These are phyloP conservation scores for Aurantiochytrium sp. DNA, from an alignment of 108 stramenopile genomes.

Conservation along the genomic window DNA sequence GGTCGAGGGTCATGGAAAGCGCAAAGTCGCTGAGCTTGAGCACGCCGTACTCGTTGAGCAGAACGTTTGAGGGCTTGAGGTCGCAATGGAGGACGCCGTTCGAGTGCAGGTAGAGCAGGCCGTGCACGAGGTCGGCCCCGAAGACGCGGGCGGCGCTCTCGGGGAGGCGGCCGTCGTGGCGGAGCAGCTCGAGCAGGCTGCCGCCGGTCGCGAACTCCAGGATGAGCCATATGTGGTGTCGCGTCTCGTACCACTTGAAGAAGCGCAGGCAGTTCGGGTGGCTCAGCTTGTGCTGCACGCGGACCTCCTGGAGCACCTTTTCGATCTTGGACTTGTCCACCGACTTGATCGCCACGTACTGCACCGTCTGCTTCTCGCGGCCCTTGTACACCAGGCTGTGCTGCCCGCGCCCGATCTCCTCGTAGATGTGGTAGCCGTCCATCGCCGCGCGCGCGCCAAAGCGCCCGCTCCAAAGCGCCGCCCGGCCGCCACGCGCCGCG, in stretches of 20 bases:
- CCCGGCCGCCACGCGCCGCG: too few relatives aligned
- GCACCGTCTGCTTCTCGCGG: slow-evolving; percentile 56
- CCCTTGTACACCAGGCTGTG: slow-evolving; percentile 60
- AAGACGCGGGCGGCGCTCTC: slow-evolving; percentile 51
- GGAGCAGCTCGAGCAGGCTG: slow-evolving; percentile 47
- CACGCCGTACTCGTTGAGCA: slow-evolving; percentile 62
- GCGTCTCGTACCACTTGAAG: slow-evolving; percentile 64
- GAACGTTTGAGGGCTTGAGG: slow-evolving; percentile 53
- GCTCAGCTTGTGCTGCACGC: slow-evolving; percentile 52
- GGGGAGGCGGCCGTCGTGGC: slow-evolving; percentile 48
- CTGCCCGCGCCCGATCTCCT: slow-evolving; percentile 53
- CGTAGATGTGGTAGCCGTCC: slow-evolving; percentile 65
- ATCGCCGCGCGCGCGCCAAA: too few relatives aligned
- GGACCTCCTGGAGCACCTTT: slow-evolving; percentile 55
- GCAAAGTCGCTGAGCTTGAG: slow-evolving; percentile 56
- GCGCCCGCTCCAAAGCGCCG: too few relatives aligned
- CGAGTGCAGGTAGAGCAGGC: slow-evolving; percentile 59
- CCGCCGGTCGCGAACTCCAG: slow-evolving; percentile 60
- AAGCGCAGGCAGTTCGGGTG: slow-evolving; percentile 53
- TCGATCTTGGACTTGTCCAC: slow-evolving; percentile 53
- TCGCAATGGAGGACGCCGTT: slow-evolving; percentile 58
- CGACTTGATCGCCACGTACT: slow-evolving; percentile 60
- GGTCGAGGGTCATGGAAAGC: slow-evolving; percentile 33
- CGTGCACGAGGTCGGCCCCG: slow-evolving; percentile 54
- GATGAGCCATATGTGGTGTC: slow-evolving; percentile 62